Percentiles rank a stretch among this genome's conserved stretches.
Conservation (phyloP, 2,329 filamentous ascomycete genomes). For the Ophiosphaerella korrae region DNA sequence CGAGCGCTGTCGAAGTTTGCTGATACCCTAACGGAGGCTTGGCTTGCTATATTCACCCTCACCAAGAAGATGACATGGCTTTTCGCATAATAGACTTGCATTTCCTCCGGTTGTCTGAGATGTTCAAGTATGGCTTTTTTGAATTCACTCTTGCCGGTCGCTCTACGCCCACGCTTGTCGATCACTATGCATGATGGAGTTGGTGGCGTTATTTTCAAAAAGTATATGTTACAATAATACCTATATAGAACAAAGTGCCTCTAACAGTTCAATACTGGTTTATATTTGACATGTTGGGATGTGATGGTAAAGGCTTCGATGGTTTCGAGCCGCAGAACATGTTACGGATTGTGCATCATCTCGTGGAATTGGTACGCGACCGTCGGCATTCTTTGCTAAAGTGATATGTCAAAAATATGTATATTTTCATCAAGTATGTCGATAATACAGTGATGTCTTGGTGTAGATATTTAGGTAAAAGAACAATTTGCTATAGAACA, state of each 20-base stretch:
- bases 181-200: slow-evolving; percentile 30
- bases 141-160: slow-evolving; percentile 6
- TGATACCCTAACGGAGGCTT: slow-evolving; percentile 39
- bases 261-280: not conserved
- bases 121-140: slow-evolving; percentile 11
- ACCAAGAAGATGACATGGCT: slow-evolving; percentile 11
- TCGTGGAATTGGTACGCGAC: no score
- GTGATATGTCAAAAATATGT: no score
- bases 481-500: no score
- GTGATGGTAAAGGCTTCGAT: no score
- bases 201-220: slow-evolving; percentile 32
- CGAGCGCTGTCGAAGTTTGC: slow-evolving; percentile 27
- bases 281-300: no score
- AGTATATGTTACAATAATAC: slow-evolving; percentile 34
- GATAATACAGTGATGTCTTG: no score
- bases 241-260: slow-evolving; percentile 28
- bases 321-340: no score
- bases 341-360: no score
- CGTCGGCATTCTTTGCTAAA: no score
- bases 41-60: slow-evolving; percentile 11
- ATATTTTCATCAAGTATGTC: no score
- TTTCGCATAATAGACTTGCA: slow-evolving; percentile 35
- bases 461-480: no score
- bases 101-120: slow-evolving; percentile 14
- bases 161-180: slow-evolving; percentile 2